Percentiles rank a stretch among this genome's conserved stretches.
Evolutionary conservation across 2,329 filamentous ascomycete species (phyloP).

Genomic region (Hypoxylon sp.): DNA sequence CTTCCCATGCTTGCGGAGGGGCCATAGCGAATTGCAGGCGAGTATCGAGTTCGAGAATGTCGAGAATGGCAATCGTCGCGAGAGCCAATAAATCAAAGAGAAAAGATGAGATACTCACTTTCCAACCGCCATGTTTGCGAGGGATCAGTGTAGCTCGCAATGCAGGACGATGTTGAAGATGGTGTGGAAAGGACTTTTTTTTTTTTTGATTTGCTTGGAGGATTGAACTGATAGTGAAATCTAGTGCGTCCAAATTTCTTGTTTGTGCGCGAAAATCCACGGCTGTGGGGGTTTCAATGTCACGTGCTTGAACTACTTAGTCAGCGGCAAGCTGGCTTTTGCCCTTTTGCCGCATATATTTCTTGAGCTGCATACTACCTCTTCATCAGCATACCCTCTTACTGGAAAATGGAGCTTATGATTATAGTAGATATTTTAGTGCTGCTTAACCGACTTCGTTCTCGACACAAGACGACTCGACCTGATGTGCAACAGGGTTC

Average conservation of each 20-base stretch:
- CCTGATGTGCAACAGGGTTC: no score
- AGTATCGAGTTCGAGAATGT: slow-evolving; percentile 11
- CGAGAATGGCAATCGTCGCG: slow-evolving; percentile 22
- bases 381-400: not conserved
- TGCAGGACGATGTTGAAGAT: slow-evolving; percentile 44
- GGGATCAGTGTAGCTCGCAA: slow-evolving; percentile 51
- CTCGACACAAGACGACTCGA: no score
- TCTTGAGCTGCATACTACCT: not conserved
- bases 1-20: slow-evolving; percentile 4
- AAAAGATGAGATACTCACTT: slow-evolving; percentile 62
- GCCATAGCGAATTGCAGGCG: slow-evolving; percentile 35
- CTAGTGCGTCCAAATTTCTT: slow-evolving; percentile 44
- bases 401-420: not conserved
- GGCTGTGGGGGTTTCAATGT: slow-evolving; percentile 13
- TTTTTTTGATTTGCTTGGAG: slow-evolving; percentile 43
- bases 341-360: not conserved
- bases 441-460: no score
- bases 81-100: slow-evolving; percentile 25
- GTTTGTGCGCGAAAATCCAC: slow-evolving; percentile 42
- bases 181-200: slow-evolving; percentile 40
- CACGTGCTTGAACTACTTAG: slow-evolving; percentile 33
- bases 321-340: slow-evolving; percentile 22
- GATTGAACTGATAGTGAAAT: slow-evolving; percentile 43
- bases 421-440: not conserved
- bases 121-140: slow-evolving; percentile 83